Percentiles rank a stretch among this genome's conserved stretches.
These are phyloP conservation scores for Sphaerulina vaccinii DNA, from an alignment of 2,329 filamentous ascomycete genomes.

Conservation along the genomic window DNA sequence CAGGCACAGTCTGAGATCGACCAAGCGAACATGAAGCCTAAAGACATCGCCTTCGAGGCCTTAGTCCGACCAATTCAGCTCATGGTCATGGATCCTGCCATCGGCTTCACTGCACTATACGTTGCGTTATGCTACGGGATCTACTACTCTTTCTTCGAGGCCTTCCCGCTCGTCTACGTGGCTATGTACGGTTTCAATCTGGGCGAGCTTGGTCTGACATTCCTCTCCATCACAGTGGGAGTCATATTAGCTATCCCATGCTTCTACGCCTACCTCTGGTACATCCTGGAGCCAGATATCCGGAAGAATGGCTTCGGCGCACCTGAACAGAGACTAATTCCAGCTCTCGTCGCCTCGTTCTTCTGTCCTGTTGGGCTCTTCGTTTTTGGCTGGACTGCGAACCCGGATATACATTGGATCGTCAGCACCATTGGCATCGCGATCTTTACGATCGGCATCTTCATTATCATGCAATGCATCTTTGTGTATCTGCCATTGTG, in stretches of 20 bases:
- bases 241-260: slow-evolving; percentile 28
- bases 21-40: slow-evolving; percentile 53
- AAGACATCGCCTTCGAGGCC: slow-evolving; percentile 53
- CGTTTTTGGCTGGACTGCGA: slow-evolving; percentile 36
- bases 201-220: slow-evolving; percentile 37
- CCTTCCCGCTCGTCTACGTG: slow-evolving; percentile 44
- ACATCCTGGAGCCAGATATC: slow-evolving; percentile 31
- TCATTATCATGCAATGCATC: slow-evolving; percentile 46
- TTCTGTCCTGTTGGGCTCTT: slow-evolving; percentile 34
- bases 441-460: slow-evolving; percentile 42
- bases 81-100: slow-evolving; percentile 36
- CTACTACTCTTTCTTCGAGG: slow-evolving; percentile 39
- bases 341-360: slow-evolving; percentile 31
- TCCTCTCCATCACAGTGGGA: slow-evolving; percentile 37
- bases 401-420: slow-evolving; percentile 40
- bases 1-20: slow-evolving; percentile 66
- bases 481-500: slow-evolving; percentile 43
- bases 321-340: slow-evolving; percentile 32
- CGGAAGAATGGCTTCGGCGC: slow-evolving; percentile 23
- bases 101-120: slow-evolving; percentile 37
- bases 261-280: slow-evolving; percentile 32
- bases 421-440: slow-evolving; percentile 43
- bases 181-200: slow-evolving; percentile 43
- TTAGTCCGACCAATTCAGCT: slow-evolving; percentile 47
- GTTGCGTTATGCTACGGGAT: slow-evolving; percentile 38